Evolutionary conservation across 805 yeast genomes (phyloP).

Genomic region (Myxozyma neotropica): DNA sequence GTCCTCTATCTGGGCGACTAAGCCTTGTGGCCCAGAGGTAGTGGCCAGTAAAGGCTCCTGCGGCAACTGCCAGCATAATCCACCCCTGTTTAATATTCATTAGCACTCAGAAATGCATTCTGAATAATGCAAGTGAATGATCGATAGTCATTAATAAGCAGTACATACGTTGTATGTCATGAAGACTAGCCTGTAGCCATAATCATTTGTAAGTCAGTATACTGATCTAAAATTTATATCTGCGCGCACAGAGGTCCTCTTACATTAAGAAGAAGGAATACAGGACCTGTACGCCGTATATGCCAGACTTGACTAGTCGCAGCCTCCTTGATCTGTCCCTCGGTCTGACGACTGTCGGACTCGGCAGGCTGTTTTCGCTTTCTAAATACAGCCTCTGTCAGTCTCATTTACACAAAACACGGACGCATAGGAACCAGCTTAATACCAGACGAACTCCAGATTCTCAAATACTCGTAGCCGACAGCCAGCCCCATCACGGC

Average conservation of each 20-base stretch:
- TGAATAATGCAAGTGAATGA: no score
- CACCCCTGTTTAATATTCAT: constrained; percentile 51
- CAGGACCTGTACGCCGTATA: constrained; percentile 68
- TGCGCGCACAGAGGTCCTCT: no score
- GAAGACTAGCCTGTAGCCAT: constrained; percentile 73
- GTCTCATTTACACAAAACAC: not conserved
- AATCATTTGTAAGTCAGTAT: no score
- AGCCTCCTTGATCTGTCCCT: not conserved
- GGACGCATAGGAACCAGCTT: no score
- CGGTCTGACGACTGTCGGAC: not conserved
- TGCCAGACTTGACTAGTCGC: constrained; percentile 30
- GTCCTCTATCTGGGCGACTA: constrained; percentile 13
- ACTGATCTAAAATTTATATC: no score
- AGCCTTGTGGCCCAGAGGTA: constrained; percentile 51
- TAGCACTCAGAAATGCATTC: not conserved
- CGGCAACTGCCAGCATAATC: constrained; percentile 72
- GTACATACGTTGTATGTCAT: constrained; percentile 69
- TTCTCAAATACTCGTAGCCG: constrained; percentile 63
- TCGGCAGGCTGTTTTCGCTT: constrained; percentile 5
- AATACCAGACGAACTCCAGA: constrained; percentile 1
- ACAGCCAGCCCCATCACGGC: constrained; percentile 54
- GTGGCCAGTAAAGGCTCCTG: constrained; percentile 74
- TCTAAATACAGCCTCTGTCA: not conserved
- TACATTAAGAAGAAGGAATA: constrained; percentile 56
- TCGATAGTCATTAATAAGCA: not conserved